Evolutionary conservation across 345 rosid genomes (phyloP).

Genomic region (Linum tenue): DNA sequence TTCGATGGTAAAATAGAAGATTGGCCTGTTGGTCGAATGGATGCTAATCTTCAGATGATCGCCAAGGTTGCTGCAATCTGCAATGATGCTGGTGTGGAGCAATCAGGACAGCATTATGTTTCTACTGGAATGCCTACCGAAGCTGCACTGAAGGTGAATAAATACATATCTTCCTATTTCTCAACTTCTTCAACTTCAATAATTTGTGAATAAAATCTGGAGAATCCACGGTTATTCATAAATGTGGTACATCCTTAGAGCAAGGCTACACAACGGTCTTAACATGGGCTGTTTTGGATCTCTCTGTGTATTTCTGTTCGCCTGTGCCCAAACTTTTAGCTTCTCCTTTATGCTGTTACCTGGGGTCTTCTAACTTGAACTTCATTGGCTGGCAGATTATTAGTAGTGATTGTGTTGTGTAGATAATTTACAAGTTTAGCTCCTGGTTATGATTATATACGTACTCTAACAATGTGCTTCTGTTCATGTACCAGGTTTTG

Average conservation of each 20-base stretch:
- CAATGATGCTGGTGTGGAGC: slow-evolving; percentile 61
- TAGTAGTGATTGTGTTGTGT: neutral
- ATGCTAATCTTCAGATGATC: slow-evolving; percentile 72
- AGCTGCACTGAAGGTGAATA: slow-evolving; percentile 77
- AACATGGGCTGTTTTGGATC: too few species aligned
- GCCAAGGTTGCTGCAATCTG: slow-evolving; percentile 82
- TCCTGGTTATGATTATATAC: too few species aligned
- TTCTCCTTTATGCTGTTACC: neutral
- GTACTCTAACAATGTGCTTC: neutral
- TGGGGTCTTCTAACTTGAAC: neutral
- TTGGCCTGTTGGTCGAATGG: slow-evolving; percentile 77
- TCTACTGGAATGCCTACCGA: slow-evolving; percentile 89
- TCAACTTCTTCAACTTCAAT: neutral
- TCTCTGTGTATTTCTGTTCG: too few species aligned
- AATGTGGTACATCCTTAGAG: too few species aligned
- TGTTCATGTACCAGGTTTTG: slow-evolving; percentile 46
- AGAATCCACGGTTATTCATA: too few species aligned
- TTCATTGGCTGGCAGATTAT: neutral
- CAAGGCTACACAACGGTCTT: too few species aligned
- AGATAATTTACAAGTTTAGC: neutral
- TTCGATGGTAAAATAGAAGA: slow-evolving; percentile 82
- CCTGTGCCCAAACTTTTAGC: too few species aligned
- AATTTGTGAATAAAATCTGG: neutral
- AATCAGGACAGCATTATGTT: slow-evolving; percentile 3
- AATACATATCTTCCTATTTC: neutral